Percentiles rank a stretch among this genome's conserved stretches.
These are phyloP conservation scores for Penicillium sp. DNA, from an alignment of 2,329 filamentous ascomycete species.

Conservation along the genomic window DNA sequence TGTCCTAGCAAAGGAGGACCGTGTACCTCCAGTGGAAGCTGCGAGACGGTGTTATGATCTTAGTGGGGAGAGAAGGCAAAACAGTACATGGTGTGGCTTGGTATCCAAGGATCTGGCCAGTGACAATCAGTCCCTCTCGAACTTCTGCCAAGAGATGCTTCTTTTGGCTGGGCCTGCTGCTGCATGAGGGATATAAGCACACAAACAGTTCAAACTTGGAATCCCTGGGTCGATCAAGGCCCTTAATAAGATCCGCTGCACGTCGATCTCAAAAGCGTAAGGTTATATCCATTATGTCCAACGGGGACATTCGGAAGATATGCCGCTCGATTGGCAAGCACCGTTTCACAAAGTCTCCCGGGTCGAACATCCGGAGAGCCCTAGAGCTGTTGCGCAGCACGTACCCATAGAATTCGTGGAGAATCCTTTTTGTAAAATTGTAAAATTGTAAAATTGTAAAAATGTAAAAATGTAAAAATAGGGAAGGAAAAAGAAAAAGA, in stretches of 20 bases:
- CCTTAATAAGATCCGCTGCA: constrained; percentile 14
- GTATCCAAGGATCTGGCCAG: background rate
- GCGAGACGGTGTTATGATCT: background rate
- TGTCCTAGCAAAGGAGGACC: background rate
- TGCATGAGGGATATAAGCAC: constrained; percentile 19
- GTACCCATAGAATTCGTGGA: constrained; percentile 3
- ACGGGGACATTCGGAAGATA: constrained; percentile 31
- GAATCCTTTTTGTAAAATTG: background rate
- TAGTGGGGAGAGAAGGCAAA: background rate
- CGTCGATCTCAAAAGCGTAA: constrained; percentile 11
- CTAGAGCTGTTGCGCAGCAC: background rate
- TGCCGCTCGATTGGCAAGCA: constrained; percentile 28
- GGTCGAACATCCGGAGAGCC: constrained; percentile 25
- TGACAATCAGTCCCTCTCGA: background rate
- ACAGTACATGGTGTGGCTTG: background rate
- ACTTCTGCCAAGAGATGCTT: constrained; percentile 1
- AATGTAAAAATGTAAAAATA: background rate
- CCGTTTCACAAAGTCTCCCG: constrained; percentile 29
- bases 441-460: no score
- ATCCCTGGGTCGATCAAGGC: constrained; percentile 8
- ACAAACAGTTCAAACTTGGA: constrained; percentile 21
- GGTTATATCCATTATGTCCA: constrained; percentile 18
- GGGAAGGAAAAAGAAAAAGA: background rate
- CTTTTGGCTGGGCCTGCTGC: constrained; percentile 15
- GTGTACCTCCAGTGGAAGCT: background rate